Conservation (phyloP, 352 stramenopile species). For the Pythium phragmitis region DNA sequence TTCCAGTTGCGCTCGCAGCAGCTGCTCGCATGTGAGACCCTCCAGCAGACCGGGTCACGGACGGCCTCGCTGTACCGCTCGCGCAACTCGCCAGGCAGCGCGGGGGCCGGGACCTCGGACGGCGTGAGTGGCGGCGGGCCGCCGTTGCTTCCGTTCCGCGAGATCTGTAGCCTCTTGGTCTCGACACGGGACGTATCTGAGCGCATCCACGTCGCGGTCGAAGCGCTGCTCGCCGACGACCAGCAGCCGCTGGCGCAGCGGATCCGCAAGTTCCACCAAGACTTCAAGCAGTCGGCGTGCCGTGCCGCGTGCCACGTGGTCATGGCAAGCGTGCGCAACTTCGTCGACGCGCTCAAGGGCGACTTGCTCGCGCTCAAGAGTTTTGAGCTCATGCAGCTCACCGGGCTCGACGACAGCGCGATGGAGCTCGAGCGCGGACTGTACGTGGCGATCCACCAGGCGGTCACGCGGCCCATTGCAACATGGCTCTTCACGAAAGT, state of each 20-base stretch:
- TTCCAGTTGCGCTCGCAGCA: slow-evolving; percentile 28
- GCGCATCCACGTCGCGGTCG: slow-evolving; percentile 23
- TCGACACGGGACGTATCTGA: slow-evolving; percentile 11
- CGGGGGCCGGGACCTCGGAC: slow-evolving; percentile 2
- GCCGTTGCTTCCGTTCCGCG: slow-evolving; percentile 20
- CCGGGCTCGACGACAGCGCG: slow-evolving; percentile 21
- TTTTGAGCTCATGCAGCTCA: slow-evolving; percentile 30
- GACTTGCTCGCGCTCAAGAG: slow-evolving; percentile 22
- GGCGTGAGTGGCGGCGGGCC: background rate
- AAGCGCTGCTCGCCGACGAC: slow-evolving; percentile 25
- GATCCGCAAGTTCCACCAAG: slow-evolving; percentile 24
- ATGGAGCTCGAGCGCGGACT: slow-evolving; percentile 24
- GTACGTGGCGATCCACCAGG: slow-evolving; percentile 17
- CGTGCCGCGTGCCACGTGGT: slow-evolving; percentile 22
- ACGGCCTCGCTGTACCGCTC: slow-evolving; percentile 23
- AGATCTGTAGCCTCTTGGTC: slow-evolving; percentile 26
- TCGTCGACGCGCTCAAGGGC: slow-evolving; percentile 16
- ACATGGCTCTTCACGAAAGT: slow-evolving; percentile 29
- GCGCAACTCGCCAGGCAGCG: slow-evolving; percentile 2
- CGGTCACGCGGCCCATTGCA: slow-evolving; percentile 19
- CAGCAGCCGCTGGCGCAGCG: slow-evolving; percentile 8
- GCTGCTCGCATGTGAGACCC: slow-evolving; percentile 21
- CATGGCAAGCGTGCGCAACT: slow-evolving; percentile 13
- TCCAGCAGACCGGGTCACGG: slow-evolving; percentile 18
- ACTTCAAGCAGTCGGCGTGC: slow-evolving; percentile 23